These are phyloP conservation scores for Sordariomycetes sp. DNA, from an alignment of 2,329 filamentous ascomycete genomes.

Conservation along the genomic window DNA sequence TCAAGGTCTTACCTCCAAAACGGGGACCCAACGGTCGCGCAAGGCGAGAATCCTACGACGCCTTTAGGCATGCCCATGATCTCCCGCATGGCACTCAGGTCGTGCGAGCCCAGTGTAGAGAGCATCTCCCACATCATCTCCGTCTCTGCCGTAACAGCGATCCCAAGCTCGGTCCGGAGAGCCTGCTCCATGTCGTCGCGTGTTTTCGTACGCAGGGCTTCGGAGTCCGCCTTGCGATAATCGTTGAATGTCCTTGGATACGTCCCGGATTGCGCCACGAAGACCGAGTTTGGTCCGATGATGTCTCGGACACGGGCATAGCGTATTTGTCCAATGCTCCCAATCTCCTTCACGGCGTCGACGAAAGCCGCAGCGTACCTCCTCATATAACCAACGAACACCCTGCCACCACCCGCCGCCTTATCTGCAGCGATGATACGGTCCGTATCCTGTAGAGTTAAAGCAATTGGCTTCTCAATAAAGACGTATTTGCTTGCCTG, in stretches of 20 bases:
- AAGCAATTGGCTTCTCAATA: constrained; percentile 47
- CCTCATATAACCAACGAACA: neutral
- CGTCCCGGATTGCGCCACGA: neutral
- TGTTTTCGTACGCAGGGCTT: too few relatives aligned
- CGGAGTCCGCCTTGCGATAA: too few relatives aligned
- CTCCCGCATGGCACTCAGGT: too few relatives aligned
- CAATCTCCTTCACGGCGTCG: neutral
- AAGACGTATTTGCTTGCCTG: constrained; percentile 42
- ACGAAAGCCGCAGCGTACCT: neutral
- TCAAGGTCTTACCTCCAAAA: too few relatives aligned
- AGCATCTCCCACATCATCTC: too few relatives aligned
- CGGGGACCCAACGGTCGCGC: too few relatives aligned
- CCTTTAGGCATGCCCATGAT: too few relatives aligned
- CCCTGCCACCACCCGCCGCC: neutral
- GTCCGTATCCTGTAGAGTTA: constrained; percentile 33
- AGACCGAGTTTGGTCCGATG: neutral
- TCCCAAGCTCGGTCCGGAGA: too few relatives aligned
- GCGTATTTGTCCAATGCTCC: neutral
- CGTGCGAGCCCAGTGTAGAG: too few relatives aligned
- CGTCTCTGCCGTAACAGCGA: too few relatives aligned
- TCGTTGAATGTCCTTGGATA: neutral
- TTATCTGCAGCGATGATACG: constrained; percentile 31
- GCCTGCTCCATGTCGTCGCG: too few relatives aligned
- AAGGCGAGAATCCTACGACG: too few relatives aligned
- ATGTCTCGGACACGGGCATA: neutral